Percentiles rank a stretch among this genome's conserved stretches.
phyloP scores from a whole-genome alignment of 208 protist species.

The Tetramitus jugosus region DNA sequence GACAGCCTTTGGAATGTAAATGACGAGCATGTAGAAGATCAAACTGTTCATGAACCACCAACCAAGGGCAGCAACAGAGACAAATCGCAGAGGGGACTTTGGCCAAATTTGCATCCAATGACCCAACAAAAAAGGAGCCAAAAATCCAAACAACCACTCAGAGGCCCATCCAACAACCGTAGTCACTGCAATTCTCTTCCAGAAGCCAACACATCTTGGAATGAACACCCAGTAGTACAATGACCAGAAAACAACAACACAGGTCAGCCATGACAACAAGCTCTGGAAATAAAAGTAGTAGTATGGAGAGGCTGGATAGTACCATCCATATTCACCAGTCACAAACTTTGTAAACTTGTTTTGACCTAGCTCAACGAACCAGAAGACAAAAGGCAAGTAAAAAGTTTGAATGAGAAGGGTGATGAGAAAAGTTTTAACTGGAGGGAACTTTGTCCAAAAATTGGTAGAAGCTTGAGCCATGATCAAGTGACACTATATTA shows the following conservation, averaged over 20 bases:
- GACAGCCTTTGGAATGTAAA: neutral
- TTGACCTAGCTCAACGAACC: neutral
- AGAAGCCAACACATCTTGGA: neutral
- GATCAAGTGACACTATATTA: no score
- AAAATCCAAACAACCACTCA: neutral
- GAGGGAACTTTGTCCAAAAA: no score
- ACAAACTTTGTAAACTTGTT: neutral
- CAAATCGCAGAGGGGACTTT: neutral
- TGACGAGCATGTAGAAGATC: neutral
- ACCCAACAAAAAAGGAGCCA: neutral
- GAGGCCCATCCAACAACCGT: neutral
- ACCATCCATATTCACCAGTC: neutral
- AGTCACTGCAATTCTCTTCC: neutral
- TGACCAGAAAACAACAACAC: neutral
- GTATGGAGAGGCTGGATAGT: neutral
- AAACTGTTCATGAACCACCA: neutral
- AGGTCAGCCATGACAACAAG: neutral
- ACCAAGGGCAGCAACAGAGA: neutral
- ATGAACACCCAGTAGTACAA: neutral
- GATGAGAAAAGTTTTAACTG: no score
- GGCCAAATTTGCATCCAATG: neutral
- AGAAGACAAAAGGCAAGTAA: neutral
- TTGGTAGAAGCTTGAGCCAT: no score
- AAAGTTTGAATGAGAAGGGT: neutral
- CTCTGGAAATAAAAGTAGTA: neutral